Percentiles rank a stretch among this genome's conserved stretches.
phyloP scores from a whole-genome alignment of 495 filamentous ascomycete species.

The Chaetomidium leptoderma region DNA sequence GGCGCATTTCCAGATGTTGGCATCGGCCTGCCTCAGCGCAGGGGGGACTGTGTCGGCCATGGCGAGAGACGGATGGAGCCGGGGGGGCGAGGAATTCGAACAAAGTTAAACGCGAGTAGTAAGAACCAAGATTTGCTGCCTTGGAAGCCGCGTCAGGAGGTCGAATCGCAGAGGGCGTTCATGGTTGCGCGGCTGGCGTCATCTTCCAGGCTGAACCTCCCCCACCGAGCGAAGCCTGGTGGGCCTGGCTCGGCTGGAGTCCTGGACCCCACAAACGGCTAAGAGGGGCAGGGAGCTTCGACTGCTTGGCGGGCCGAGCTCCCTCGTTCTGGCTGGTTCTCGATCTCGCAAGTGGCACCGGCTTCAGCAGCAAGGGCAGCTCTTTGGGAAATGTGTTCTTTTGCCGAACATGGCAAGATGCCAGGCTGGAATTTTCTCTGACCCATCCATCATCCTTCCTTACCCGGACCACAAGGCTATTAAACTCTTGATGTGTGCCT shows the following conservation, averaged over 20 bases:
- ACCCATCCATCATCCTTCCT: not conserved
- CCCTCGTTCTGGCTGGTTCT: constrained; percentile 24
- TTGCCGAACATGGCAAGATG: constrained; percentile 38
- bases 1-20: constrained; percentile 66
- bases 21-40: constrained; percentile 69
- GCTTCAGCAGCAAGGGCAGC: constrained; percentile 9
- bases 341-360: constrained; percentile 20
- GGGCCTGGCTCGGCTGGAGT: no score
- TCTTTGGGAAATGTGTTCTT: constrained; percentile 37
- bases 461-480: not conserved
- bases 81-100: not conserved
- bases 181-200: not conserved
- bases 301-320: constrained; percentile 18
- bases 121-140: not conserved
- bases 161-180: no score
- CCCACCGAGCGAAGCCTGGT: no score
- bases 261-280: not conserved
- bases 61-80: not conserved
- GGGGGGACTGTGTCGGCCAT: constrained; percentile 75
- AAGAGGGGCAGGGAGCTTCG: constrained; percentile 25
- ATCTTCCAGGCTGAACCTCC: not conserved
- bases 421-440: constrained; percentile 26
- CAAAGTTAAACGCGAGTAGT: not conserved
- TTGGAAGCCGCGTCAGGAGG: not conserved
- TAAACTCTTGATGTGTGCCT: not conserved